Percentiles rank a stretch among this genome's conserved stretches.
These are phyloP conservation scores for Colletotrichum sp. DNA, from an alignment of 2,329 filamentous ascomycete species.

Conservation along the genomic window DNA sequence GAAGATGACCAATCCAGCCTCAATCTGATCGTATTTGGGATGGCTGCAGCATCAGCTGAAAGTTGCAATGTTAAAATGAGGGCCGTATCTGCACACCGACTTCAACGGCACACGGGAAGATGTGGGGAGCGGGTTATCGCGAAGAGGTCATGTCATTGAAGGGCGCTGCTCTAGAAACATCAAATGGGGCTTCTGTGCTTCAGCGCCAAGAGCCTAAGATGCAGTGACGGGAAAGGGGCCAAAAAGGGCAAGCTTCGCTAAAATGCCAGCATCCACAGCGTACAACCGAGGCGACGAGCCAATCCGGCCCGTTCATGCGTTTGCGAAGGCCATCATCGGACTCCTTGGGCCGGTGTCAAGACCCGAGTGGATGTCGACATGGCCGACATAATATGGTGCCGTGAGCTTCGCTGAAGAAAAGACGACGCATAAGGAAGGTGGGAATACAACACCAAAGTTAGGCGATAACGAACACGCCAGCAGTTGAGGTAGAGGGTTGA, in stretches of 20 bases:
- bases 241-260: not conserved
- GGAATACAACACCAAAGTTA: not conserved
- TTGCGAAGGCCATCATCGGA: not conserved
- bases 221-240: not conserved
- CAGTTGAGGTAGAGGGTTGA: not conserved
- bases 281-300: not conserved
- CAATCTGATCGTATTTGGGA: not conserved
- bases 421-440: rapidly evolving
- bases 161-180: not conserved
- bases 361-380: not conserved
- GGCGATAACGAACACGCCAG: not conserved
- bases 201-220: not conserved
- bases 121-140: not conserved
- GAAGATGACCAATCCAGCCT: not conserved
- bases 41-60: not conserved
- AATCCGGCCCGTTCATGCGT: not conserved
- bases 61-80: not conserved
- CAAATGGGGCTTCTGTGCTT: not conserved
- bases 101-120: not conserved
- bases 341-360: not conserved
- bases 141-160: not conserved
- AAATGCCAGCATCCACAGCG: not conserved
- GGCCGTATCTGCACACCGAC: not conserved
- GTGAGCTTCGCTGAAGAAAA: not conserved
- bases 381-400: not conserved